Percentiles rank a stretch among this genome's conserved stretches.
Evolutionary conservation across 257 asterid species (phyloP).

Genomic region (Solanum paucissectum): DNA sequence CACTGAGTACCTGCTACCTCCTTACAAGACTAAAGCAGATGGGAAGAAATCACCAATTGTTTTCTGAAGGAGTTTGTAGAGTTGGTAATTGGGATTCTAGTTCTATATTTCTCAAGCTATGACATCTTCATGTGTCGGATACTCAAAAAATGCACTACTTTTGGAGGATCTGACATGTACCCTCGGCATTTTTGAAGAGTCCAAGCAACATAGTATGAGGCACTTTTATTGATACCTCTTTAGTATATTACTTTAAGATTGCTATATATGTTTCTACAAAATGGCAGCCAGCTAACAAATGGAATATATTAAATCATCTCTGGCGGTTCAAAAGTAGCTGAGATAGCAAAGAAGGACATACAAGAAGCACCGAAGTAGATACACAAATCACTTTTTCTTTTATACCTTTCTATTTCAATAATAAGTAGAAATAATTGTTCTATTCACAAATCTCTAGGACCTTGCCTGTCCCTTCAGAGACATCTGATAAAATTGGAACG

Average conservation of each 20-base stretch:
- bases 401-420: background rate
- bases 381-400: background rate
- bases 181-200: background rate
- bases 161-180: background rate
- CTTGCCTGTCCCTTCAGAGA: background rate
- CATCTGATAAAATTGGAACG: background rate
- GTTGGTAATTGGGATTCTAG: background rate
- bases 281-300: background rate
- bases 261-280: background rate
- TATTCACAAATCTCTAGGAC: background rate
- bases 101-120: background rate
- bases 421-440: background rate
- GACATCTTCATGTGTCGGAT: background rate
- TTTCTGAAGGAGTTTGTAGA: background rate
- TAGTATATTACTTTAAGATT: background rate
- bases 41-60: background rate
- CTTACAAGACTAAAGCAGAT: background rate
- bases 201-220: background rate
- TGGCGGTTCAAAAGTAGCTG: background rate
- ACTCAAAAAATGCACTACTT: background rate
- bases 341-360: background rate
- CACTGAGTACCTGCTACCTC: background rate
- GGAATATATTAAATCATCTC: background rate
- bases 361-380: background rate
- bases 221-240: background rate